These are phyloP conservation scores for Heliamphora ciliata DNA, from an alignment of 179 eudicot species.

Conservation along the genomic window DNA sequence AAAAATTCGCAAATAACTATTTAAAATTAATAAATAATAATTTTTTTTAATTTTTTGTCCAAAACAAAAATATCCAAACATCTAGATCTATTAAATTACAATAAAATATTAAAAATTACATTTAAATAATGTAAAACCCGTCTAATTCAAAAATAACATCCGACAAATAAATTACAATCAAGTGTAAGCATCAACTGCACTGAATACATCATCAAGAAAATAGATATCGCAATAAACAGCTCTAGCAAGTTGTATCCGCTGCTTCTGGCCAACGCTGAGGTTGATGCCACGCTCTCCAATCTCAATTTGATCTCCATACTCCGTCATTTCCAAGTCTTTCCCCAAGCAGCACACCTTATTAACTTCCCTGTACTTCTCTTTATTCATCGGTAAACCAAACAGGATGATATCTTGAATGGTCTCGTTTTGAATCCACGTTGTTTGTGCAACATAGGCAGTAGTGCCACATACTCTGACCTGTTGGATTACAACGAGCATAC, in stretches of 20 bases:
- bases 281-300: not conserved
- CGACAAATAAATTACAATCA: too few relatives aligned
- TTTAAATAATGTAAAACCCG: too few relatives aligned
- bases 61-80: too few relatives aligned
- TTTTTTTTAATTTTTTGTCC: too few relatives aligned
- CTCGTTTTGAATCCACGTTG: not conserved
- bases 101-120: too few relatives aligned
- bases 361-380: not conserved
- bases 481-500: too few relatives aligned
- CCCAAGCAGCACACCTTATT: not conserved
- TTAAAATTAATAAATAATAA: too few relatives aligned
- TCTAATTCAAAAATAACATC: too few relatives aligned
- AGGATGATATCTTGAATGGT: not conserved
- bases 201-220: not conserved
- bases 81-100: too few relatives aligned
- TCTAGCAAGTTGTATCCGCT: not conserved
- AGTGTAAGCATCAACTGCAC: constrained; percentile 1
- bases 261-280: not conserved
- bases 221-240: not conserved
- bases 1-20: too few relatives aligned
- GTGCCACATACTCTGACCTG: not conserved
- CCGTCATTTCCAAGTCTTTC: not conserved
- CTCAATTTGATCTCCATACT: not conserved
- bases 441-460: not conserved
- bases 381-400: not conserved